Base-by-base conservation (phyloP, 257 asterid genomes). In the Prunella vulgaris region DNA sequence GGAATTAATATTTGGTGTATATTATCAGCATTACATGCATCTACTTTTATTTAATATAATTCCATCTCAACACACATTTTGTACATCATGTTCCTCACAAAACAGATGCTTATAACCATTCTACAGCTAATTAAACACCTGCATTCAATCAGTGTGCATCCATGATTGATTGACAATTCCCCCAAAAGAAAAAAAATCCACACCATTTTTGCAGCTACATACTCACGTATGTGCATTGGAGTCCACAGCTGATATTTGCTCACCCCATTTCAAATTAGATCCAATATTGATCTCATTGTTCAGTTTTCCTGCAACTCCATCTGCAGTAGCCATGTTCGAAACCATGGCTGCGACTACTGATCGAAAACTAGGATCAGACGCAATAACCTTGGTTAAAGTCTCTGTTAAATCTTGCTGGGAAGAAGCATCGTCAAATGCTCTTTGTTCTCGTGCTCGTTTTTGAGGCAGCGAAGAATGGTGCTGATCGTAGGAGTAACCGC, bases 321-420 rank as follows among this genome's bases (percentile, higher is more conserved):
- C 72, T 0, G 74, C 78, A 12, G 82, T 83, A n/a, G n/a, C n/a
- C 94, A 87, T 77, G 27, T 92, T 79, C 52, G 96, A 81, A 68
- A 92, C 78, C 37, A 88, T 93, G 27, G 95, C 89, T 22, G 86
- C 95, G 72, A 92, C 68, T 5, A 83, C 94, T 0, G 92, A 80
- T 42, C 81, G 84, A 32, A 92, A 80, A 69, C 81, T 84, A 14
- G 98, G 95, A 69, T 92, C 98, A 8, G 95, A 86, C 0, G 92
- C 76, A 10, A 92, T 84, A 32, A 82, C 97, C 85, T 80, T 89
- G 12, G 96, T 87, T 74, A 92, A 64, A 17, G 96, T 87, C 57
- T 92, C 95, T 4, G 98, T 84, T 13, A 89, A 63, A 33, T 72
- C 81, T 70, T 87, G 92, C 21, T 85, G 89, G 9, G 95, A 80